phyloP scores from a whole-genome alignment of 2,329 filamentous ascomycete species.

The Drechslera avenae region DNA sequence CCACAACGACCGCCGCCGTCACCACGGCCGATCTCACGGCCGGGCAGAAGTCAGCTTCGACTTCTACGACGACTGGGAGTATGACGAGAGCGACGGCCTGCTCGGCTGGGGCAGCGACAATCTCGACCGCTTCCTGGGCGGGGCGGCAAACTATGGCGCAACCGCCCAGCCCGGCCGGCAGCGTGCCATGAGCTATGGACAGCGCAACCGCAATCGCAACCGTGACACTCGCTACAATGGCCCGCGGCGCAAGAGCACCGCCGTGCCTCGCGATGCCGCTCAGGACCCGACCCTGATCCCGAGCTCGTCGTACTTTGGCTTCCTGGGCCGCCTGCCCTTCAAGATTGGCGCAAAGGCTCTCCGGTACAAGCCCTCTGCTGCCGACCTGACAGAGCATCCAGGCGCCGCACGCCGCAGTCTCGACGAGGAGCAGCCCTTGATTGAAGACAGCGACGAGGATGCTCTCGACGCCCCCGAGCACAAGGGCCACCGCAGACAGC shows the following conservation, averaged over 20 bases:
- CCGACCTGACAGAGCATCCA: conserved; percentile 87
- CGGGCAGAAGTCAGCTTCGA: conserved; percentile 87
- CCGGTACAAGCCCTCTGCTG: conserved; percentile 87
- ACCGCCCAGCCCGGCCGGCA: conserved; percentile 68
- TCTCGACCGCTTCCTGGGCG: conserved; percentile 79
- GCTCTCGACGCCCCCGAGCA: conserved; percentile 15
- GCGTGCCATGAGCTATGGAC: conserved; percentile 88
- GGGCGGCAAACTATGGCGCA: conserved; percentile 62
- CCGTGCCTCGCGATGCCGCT: conserved; percentile 55
- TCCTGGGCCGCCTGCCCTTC: conserved; percentile 82
- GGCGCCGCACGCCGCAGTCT: conserved; percentile 56
- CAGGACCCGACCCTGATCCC: conserved; percentile 87
- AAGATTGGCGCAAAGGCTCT: conserved; percentile 77
- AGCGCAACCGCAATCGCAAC: conserved; percentile 55
- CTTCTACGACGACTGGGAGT: conserved; percentile 98
- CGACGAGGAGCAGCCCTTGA: conserved; percentile 72
- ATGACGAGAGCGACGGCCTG: conserved; percentile 66
- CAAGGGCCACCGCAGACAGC: conserved; percentile 57
- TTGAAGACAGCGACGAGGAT: conserved; percentile 64
- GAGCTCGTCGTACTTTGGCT: conserved; percentile 82
- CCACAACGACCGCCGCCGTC: conserved; percentile 75
- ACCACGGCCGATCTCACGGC: conserved; percentile 62
- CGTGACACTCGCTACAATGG: conserved; percentile 44
- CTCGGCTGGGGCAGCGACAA: conserved; percentile 82
- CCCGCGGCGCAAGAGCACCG: conserved; percentile 60